These are phyloP conservation scores for Irpex rosettiformis DNA, from an alignment of 1,284 basidiomycete genomes.

Conservation along the genomic window DNA sequence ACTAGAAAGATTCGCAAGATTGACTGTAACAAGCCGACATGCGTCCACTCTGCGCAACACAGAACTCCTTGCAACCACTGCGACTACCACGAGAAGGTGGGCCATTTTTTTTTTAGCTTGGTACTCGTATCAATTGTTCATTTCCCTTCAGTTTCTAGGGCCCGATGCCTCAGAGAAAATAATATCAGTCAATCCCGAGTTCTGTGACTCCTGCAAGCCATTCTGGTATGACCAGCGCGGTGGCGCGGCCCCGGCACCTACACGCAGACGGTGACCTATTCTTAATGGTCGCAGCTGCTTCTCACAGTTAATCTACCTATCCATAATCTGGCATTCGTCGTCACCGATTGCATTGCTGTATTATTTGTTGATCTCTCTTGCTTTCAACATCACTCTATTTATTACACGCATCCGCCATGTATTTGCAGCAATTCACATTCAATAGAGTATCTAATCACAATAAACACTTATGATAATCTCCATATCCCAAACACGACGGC, in stretches of 20 bases:
- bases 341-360: constrained; percentile 7
- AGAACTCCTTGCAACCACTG: constrained; percentile 51
- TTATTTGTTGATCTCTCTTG: background rate
- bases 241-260: constrained; percentile 15
- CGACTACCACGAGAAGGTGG: constrained; percentile 43
- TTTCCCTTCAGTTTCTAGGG: constrained; percentile 52
- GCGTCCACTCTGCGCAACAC: constrained; percentile 55
- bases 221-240: constrained; percentile 48
- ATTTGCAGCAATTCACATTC: background rate
- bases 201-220: constrained; percentile 54
- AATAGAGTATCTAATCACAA: background rate
- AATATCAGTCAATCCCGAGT: constrained; percentile 46
- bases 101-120: background rate
- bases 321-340: constrained; percentile 1
- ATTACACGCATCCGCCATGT: constrained; percentile 6
- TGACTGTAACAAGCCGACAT: constrained; percentile 59
- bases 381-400: constrained; percentile 9
- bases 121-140: background rate
- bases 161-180: constrained; percentile 64
- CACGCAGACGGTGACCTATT: background rate
- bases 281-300: background rate
- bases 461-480: background rate
- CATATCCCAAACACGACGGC: background rate
- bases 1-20: constrained; percentile 55
- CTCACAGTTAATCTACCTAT: constrained; percentile 2